phyloP scores from a whole-genome alignment of 2,329 filamentous ascomycete genomes.

The Fusarium sp. region DNA sequence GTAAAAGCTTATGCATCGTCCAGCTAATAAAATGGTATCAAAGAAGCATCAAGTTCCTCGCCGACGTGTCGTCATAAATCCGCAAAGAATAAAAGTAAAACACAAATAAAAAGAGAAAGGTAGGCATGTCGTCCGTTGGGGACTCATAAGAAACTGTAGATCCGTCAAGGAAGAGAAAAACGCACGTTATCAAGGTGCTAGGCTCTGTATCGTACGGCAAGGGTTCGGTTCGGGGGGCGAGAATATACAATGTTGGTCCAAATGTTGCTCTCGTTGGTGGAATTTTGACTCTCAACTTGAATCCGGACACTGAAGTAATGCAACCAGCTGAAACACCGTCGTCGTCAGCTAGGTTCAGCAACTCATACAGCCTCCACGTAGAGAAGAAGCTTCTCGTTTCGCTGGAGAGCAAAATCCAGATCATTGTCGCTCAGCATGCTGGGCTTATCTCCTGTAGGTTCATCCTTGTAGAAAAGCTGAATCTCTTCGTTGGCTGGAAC shows the following conservation, averaged over 20 bases:
- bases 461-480: conserved; percentile 87
- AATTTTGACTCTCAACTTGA: conserved; percentile 22
- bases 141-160: conserved; percentile 39
- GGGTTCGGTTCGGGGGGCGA: conserved; percentile 9
- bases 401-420: conserved; percentile 80
- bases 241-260: conserved; percentile 15
- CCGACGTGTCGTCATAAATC: conserved; percentile 46
- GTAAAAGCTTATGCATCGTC: conserved; percentile 42
- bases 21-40: conserved; percentile 50
- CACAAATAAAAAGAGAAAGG: conserved; percentile 10
- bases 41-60: conserved; percentile 46
- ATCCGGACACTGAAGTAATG: conserved; percentile 24
- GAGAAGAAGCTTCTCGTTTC: conserved; percentile 89
- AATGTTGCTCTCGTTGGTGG: conserved; percentile 16
- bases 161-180: conserved; percentile 30
- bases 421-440: conserved; percentile 84
- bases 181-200: conserved; percentile 19
- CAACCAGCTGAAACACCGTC: conserved; percentile 40
- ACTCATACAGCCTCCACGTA: conserved; percentile 70
- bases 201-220: conserved; percentile 18
- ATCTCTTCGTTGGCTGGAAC: conserved; percentile 76
- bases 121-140: conserved; percentile 30
- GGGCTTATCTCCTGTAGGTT: conserved; percentile 79
- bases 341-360: conserved; percentile 19
- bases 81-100: conserved; percentile 27